Percentiles rank a stretch among this genome's conserved stretches.
phyloP scores from a whole-genome alignment of 805 yeast species.

The Grigorovia transvaalensis region DNA sequence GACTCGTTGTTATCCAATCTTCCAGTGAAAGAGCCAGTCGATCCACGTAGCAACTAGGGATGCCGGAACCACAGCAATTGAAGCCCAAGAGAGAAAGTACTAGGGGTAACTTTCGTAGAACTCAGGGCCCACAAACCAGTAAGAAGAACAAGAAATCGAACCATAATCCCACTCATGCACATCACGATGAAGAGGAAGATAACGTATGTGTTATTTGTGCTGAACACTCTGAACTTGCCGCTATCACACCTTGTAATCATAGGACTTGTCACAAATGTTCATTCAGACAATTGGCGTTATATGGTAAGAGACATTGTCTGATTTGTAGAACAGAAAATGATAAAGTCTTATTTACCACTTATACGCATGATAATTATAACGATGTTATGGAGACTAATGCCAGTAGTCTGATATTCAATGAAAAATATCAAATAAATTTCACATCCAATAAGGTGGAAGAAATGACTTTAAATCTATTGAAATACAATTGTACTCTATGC shows the following conservation, averaged over 20 bases:
- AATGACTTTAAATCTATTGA: constrained; percentile 42
- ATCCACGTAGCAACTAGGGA: neutral
- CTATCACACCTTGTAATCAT: constrained; percentile 78
- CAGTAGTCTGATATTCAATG: constrained; percentile 19
- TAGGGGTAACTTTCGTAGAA: constrained; percentile 11
- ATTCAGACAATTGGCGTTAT: constrained; percentile 72
- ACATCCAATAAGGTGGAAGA: constrained; percentile 41
- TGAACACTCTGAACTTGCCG: constrained; percentile 48
- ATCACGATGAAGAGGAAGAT: constrained; percentile 28
- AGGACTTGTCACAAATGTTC: constrained; percentile 74
- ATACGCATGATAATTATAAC: constrained; percentile 28
- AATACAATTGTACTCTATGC: constrained; percentile 47
- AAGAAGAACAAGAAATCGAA: neutral
- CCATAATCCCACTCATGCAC: neutral
- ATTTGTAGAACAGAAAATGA: constrained; percentile 72
- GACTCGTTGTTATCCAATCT: neutral
- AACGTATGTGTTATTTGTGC: constrained; percentile 78
- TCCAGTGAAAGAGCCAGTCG: too few relatives aligned
- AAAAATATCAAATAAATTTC: constrained; percentile 47
- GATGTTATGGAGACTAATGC: constrained; percentile 26
- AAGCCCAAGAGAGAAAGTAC: neutral
- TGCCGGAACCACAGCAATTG: neutral
- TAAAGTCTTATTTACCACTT: constrained; percentile 47
- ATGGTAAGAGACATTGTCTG: constrained; percentile 62
- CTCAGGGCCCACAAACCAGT: constrained; percentile 14